Conservation (phyloP, 345 rosid species). For the Erodium maritimum region DNA sequence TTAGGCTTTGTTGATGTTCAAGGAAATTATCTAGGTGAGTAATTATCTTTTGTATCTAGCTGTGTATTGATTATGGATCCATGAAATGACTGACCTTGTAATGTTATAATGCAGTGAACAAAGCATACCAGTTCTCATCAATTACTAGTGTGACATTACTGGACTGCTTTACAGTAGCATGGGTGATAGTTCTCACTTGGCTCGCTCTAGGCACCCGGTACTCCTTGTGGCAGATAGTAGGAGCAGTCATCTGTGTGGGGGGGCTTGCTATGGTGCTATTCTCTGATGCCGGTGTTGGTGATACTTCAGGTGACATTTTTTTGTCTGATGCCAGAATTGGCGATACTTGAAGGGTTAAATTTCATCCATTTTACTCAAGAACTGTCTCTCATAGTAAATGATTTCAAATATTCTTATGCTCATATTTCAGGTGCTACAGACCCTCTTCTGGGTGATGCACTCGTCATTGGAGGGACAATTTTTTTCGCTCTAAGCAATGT, state of each 20-base stretch:
- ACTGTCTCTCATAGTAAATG: neutral
- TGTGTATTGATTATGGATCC: neutral
- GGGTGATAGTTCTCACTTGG: conserved; percentile 47
- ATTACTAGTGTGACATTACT: conserved; percentile 50
- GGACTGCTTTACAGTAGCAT: conserved; percentile 43
- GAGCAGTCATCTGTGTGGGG: conserved; percentile 37
- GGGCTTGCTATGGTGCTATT: conserved; percentile 53
- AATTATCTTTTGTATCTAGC: neutral
- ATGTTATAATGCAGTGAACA: conserved; percentile 32
- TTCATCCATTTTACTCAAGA: neutral
- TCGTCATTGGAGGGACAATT: conserved; percentile 34
- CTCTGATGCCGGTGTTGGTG: conserved; percentile 47
- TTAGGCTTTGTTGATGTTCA: conserved; percentile 50
- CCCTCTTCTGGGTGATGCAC: conserved; percentile 36
- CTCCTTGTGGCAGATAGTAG: conserved; percentile 37
- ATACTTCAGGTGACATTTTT: conserved; percentile 33
- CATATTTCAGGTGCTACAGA: conserved; percentile 30
- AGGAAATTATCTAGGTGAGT: conserved; percentile 50
- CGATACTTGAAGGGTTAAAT: too few species aligned
- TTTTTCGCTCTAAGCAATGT: conserved; percentile 48
- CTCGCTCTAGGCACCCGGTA: conserved; percentile 39
- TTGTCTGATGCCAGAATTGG: too few species aligned
- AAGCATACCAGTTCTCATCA: conserved; percentile 55
- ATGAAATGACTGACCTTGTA: neutral
- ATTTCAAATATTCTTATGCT: neutral